Base-by-base conservation (phyloP, 116 monocot species). In the Thalassia testudinum region DNA sequence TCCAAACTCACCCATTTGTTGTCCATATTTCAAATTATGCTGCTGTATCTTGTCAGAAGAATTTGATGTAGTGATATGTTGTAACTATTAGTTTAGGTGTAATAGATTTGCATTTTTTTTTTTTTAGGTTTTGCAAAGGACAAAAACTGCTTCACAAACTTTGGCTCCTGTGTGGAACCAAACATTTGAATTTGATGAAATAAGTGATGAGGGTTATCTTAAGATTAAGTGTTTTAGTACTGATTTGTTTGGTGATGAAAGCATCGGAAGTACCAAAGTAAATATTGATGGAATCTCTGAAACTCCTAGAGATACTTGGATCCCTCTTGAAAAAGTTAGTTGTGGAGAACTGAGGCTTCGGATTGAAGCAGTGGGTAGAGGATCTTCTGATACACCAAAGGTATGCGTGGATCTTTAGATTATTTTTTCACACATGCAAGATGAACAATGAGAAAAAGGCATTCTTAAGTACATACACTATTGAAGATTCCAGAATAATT, bases 261-360 rank as follows among this genome's bases (percentile, higher is more conserved):
- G 53, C 47, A 79, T 85, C 66, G 97, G 97, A 49, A 75, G 55
- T 54, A 89, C 97, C 53, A 57, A 59, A 20, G 82, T 97, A 23
- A 82, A 68, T 57, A 34, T 85, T 42, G 85, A 97, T 56, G 97
- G 97, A 27, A 65, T 85, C 62, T n/a, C 63, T 43, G 85, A 97
- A 42, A 62, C 70, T 23, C 61, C 65, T 12, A 74, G 76, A 57
- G 89, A 88, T 66, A 72, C 71, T 1, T 97, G 85, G 82, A 67
- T 89, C 47, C 97, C 97, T 23, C 82, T 97, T 49, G 97, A 97
- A 60, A 97, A 85, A 60, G 85, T 75, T 30, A 70, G 26, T 54
- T 79, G 78, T 15, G 97, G 89, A 53, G 97, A 97, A 56, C 8
- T 97, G 62, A 81, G 82, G 62, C 66, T 97, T 8, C 76, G 78